Base-by-base conservation (phyloP, 208 protist species). In the Leptomonas seymouri region DNA sequence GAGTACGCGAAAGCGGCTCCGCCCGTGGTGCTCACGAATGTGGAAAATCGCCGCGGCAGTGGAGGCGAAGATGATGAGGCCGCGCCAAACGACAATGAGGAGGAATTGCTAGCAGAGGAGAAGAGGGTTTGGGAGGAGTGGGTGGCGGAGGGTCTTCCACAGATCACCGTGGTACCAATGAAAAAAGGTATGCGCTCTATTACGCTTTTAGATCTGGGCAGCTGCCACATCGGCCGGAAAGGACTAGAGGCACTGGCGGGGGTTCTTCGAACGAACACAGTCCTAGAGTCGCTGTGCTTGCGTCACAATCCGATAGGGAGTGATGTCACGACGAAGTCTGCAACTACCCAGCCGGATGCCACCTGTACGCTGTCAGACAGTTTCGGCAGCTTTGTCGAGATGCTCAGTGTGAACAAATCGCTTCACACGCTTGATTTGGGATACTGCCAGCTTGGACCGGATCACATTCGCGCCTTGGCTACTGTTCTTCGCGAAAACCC, bases 251-350 rank as follows among this genome's bases (percentile, higher is more conserved):
- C 68, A n/a, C 73, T 96, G 25, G 77, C 82, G 18, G 67, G 71
- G 16, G 64, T 72, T 3, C 76, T 96, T 31, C n/a, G 41, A 36
- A 73, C 70, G 27, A 93, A 93, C 70, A 76, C 59, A 30, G 75
- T 81, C 11, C 64, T 96, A 23, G 76, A 85, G 67, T 74, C 77
- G 46, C 73, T 96, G n/a, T 70, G 87, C 21, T 61, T 96, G 51
- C 74, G 88, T 0, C 80, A 90, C 61, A 96, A 96, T 64, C 72
- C 54, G n/a, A 80, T 93, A 60, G 84, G 71, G 12, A 82, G 82
- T 41, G 59, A 54, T 28, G 64, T 59, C 36, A 42, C 58, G 15
- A 42, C 6, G 34, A 65, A 65, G 42, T 64, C 44, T 21, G 39
- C 36, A 27, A 62, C 68, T 27, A n/a, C 58, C 16, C 25, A 41